Conservation (phyloP, 73 alveolate species). For the Paramecium bursaria region DNA sequence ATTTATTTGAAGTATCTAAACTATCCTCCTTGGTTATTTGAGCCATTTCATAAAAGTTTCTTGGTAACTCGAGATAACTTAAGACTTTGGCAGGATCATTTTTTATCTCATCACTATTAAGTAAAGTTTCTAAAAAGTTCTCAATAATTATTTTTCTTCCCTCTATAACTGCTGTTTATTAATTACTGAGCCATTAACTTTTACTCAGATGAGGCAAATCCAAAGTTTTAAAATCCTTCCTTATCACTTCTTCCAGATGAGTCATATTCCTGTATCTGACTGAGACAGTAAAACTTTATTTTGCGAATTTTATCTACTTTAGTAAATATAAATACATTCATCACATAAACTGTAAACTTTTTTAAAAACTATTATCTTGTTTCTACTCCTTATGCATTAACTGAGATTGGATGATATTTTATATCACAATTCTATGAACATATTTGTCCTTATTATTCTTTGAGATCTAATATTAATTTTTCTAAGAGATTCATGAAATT, state of each 20-base stretch:
- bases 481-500: neutral
- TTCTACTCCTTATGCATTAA: conserved; percentile 20
- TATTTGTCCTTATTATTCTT: neutral
- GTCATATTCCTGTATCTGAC: conserved; percentile 1
- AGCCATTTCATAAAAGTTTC: neutral
- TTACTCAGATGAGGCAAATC: conserved; percentile 33
- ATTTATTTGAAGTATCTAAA: no score
- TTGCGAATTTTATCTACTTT: neutral
- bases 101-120: neutral
- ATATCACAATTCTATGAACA: neutral
- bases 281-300: neutral
- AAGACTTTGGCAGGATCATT: conserved; percentile 28
- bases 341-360: conserved; percentile 31
- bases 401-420: neutral
- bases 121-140: conserved; percentile 36
- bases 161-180: conserved; percentile 2
- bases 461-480: neutral
- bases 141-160: conserved; percentile 47
- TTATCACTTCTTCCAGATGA: neutral
- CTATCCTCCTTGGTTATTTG: no score
- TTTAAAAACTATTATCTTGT: neutral
- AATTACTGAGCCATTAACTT: conserved; percentile 21
- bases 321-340: conserved; percentile 15
- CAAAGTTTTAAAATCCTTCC: neutral
- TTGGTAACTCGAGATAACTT: conserved; percentile 20